Base-by-base conservation (phyloP, 345 rosid genomes). In the Pistacia vera region DNA sequence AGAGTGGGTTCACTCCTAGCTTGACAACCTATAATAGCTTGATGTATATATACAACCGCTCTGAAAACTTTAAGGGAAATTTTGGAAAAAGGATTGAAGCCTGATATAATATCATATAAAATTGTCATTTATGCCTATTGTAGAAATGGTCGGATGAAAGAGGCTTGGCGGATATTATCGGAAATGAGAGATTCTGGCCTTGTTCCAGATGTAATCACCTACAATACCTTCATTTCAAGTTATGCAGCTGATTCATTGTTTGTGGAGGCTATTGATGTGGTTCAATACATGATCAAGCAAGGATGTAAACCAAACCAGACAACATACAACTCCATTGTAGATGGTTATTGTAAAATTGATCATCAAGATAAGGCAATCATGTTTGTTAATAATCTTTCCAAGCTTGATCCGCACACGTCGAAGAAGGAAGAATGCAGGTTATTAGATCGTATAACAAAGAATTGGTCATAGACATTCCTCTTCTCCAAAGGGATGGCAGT, bases 221-320 rank as follows among this genome's bases (percentile, higher is more conserved):
- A 89, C 74, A 95, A 93, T 79, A 95, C 97, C 54, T 95, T 95
- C 75, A 84, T 93, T 30, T 80, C 93, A 20, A 87, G 90, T 77
- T 93, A 92, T 77, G 95, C 99, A n/a, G 88, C 95, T 56, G 98
- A 93, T 81, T 89, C 97, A 8, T 81, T 93, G 97, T 92, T 92
- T 63, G 88, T 73, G 75, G 98, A 93, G 75, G 99, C 98, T 44
- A 75, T 90, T 17, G 89, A 80, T 5, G 97, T 92, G 57, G 88
- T 96, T 55, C 84, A 33, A 36, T 90, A 88, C 87, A 96, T 93
- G 98, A 89, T 93, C 70, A 92, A 85, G 85, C 83, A 86, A 60
- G 87, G 89, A 36, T 88, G 91, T 80, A 90, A 83, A 80, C 98
- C 91, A 36, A 90, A 93, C 79, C 89, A 86, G 85, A 87, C 84